Evolutionary conservation across 257 asterid genomes (phyloP).

Genomic region (Solanum gracilifrons): DNA sequence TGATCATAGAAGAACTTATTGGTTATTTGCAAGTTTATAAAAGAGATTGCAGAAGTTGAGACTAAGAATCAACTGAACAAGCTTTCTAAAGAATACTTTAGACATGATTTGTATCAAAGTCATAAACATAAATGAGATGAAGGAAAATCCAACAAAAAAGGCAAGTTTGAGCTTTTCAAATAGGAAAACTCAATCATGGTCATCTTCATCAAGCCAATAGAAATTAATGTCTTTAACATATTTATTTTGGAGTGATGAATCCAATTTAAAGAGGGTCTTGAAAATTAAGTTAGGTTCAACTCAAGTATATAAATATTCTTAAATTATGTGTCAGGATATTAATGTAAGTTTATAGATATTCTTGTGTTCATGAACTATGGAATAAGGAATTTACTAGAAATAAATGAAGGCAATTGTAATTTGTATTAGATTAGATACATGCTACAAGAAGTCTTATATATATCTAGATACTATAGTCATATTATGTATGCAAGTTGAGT

Average conservation of each 20-base stretch:
- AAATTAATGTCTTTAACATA: not conserved
- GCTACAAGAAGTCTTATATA: no score
- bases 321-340: not conserved
- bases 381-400: not conserved
- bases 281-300: not conserved
- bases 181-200: not conserved
- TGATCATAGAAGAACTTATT: not conserved
- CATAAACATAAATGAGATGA: not conserved
- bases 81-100: not conserved
- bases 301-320: not conserved
- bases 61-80: not conserved
- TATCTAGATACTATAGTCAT: no score
- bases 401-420: not conserved
- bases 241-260: not conserved
- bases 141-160: not conserved
- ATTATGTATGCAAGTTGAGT: not conserved
- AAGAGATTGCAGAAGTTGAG: not conserved
- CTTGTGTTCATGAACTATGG: not conserved
- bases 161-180: not conserved
- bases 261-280: not conserved
- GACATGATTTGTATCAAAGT: no score
- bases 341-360: not conserved
- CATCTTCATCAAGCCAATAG: not conserved
- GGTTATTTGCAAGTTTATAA: not conserved
- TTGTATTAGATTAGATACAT: not conserved